Evolutionary conservation across 2,329 filamentous ascomycete species (phyloP).

Genomic region (Diaporthe batatas): DNA sequence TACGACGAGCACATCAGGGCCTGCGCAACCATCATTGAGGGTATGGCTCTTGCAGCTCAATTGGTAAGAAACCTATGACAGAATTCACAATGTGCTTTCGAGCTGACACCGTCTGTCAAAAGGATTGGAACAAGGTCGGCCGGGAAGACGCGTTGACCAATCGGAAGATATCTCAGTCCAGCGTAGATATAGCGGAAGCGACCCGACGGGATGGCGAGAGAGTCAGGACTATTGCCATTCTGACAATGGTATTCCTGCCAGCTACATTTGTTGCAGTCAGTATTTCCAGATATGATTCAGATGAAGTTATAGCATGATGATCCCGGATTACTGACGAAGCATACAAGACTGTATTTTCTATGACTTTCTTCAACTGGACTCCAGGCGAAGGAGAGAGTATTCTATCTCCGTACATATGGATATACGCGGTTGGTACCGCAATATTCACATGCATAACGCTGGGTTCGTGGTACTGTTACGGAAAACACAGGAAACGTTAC

Average conservation of each 20-base stretch:
- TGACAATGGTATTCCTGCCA: conserved; percentile 57
- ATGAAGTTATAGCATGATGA: background rate
- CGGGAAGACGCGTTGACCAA: conserved; percentile 42
- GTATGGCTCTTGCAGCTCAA: conserved; percentile 42
- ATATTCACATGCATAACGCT: conserved; percentile 1
- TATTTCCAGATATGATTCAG: background rate
- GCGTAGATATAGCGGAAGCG: conserved; percentile 39
- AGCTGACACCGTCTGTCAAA: background rate
- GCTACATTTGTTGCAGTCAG: conserved; percentile 54
- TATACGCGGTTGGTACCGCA: conserved; percentile 13
- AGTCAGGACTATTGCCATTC: conserved; percentile 55
- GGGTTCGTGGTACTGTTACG: conserved; percentile 19
- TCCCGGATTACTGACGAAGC: background rate
- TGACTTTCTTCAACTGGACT: conserved; percentile 43
- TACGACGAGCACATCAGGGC: conserved; percentile 42
- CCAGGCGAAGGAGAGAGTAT: conserved; percentile 3
- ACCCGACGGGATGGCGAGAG: conserved; percentile 38
- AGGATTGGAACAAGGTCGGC: conserved; percentile 44
- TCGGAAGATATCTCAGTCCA: conserved; percentile 38
- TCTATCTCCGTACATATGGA: conserved; percentile 25
- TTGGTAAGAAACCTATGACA: conserved; percentile 35
- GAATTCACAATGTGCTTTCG: background rate
- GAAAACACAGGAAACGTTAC: background rate
- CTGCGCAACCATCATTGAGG: conserved; percentile 43
- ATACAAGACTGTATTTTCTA: conserved; percentile 39